phyloP scores from a whole-genome alignment of 352 stramenopile species.

The Phytophthora capsici region DNA sequence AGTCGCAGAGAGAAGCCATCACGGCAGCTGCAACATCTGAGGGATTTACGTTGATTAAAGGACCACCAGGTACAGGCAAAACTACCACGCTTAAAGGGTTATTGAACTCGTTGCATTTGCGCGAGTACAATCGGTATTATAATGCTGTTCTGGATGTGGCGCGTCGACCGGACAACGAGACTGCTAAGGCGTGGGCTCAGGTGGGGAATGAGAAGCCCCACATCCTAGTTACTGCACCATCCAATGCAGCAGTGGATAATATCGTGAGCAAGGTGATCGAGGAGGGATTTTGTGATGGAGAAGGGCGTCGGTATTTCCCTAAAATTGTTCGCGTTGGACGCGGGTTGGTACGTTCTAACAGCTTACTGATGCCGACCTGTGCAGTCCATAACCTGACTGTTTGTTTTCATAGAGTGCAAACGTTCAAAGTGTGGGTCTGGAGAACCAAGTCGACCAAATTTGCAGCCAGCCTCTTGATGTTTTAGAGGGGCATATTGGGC shows the following conservation, averaged over 20 bases:
- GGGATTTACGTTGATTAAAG: slow-evolving; percentile 94
- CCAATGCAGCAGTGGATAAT: slow-evolving; percentile 96
- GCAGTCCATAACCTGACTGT: slow-evolving; percentile 1
- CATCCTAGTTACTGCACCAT: slow-evolving; percentile 93
- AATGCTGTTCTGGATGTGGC: slow-evolving; percentile 89
- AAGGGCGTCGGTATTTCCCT: slow-evolving; percentile 93
- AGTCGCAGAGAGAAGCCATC: slow-evolving; percentile 92
- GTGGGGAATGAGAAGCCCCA: slow-evolving; percentile 93
- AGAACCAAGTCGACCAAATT: slow-evolving; percentile 88
- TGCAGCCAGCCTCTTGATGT: slow-evolving; percentile 75
- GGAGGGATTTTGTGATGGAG: slow-evolving; percentile 95
- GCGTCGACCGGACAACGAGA: slow-evolving; percentile 78
- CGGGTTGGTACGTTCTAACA: slow-evolving; percentile 59
- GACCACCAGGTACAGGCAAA: slow-evolving; percentile 90
- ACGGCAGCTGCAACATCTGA: slow-evolving; percentile 83
- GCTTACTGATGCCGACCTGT: neutral
- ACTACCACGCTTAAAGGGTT: slow-evolving; percentile 93
- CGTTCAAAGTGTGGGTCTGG: slow-evolving; percentile 80
- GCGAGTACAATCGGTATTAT: slow-evolving; percentile 94
- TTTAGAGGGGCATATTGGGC: slow-evolving; percentile 66
- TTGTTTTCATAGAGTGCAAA: slow-evolving; percentile 58
- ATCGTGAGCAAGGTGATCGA: slow-evolving; percentile 97
- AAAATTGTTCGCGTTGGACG: slow-evolving; percentile 94
- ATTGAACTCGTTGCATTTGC: slow-evolving; percentile 92
- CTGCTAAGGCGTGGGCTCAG: slow-evolving; percentile 77